Base-by-base conservation (phyloP, 1,284 basidiomycete genomes). In the Boletus smithii region DNA sequence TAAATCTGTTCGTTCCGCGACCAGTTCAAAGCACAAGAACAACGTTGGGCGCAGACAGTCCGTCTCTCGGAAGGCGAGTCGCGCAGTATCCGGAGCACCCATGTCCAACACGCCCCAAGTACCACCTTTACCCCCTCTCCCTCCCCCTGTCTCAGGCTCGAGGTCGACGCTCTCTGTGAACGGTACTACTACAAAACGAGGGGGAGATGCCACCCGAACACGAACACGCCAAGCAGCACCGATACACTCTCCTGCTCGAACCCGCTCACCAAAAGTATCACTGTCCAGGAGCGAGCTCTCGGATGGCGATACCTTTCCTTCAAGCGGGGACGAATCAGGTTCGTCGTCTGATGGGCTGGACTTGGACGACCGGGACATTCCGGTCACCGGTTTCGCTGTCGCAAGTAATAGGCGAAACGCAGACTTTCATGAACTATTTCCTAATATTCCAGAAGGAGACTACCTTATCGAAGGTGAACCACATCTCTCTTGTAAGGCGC, bases 401-500 rank as follows among this genome's bases (percentile, higher is more conserved):
- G 95, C 95, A 7, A 97, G 91, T 66, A 92, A 86, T 58, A 93
- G 93, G 67, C 76, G 95, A 46, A 98, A 99, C 63, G 81, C 87
- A 8, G 97, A 99, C 61, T 99, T 99, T 67, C 95, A 99, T 63
- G 85, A 91, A 48, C 69, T 97, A 58, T 99, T 99, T 68, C 80
- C 83, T 5, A 81, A 72, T 20, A 84, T 98, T 14, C 92, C 95
- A 4, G 92, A 97, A 62, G 95, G 93, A 9, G 95, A 99, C 70
- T 98, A 98, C 72, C 78, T 99, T 43, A 99, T 99, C 61, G 95
- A 99, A 71, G 94, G 93, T 92, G 62, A 56, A 77, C 55, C 18
- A 32, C 24, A 8, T 47, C 50, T n/a, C 18, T 44, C 22, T 27
- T 48, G 23, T 44, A 41, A 48, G 16, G 23, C n/a, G 7, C 23